Percentiles rank a stretch among this genome's conserved stretches.
Conservation (phyloP, 2,329 filamentous ascomycete species). For the Cytospora paraplurivora region DNA sequence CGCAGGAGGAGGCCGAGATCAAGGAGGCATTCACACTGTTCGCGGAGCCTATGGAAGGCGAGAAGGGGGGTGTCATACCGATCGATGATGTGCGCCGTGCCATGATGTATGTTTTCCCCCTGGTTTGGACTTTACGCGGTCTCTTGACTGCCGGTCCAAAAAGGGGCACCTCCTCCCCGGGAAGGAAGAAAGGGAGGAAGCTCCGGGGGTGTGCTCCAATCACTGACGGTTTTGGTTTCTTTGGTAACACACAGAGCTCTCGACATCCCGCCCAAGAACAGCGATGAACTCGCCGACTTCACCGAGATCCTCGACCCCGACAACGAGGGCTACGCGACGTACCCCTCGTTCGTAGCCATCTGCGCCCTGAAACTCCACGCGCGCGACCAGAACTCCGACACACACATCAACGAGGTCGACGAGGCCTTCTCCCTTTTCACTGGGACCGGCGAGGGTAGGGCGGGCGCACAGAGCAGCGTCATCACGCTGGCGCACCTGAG, state of each 20-base stretch:
- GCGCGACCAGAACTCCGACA: constrained; percentile 53
- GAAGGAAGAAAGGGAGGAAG: too few relatives aligned
- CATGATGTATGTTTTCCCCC: constrained; percentile 62
- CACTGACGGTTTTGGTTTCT: neutral
- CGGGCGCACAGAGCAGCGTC: constrained; percentile 38
- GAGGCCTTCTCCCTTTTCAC: constrained; percentile 84
- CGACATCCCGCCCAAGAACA: constrained; percentile 66
- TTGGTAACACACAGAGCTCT: constrained; percentile 65
- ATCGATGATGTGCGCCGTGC: constrained; percentile 70
- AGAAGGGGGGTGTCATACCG: constrained; percentile 72
- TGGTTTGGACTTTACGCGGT: neutral
- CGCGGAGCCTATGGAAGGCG: constrained; percentile 67
- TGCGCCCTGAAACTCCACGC: constrained; percentile 82
- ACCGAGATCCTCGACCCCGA: constrained; percentile 82
- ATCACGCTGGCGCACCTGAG: constrained; percentile 81
- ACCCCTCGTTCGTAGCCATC: constrained; percentile 81
- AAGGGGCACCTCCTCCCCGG: neutral
- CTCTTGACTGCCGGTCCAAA: neutral
- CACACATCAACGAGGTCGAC: constrained; percentile 68
- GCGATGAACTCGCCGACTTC: constrained; percentile 73
- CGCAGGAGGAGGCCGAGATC: constrained; percentile 85
- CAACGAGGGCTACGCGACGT: constrained; percentile 73
- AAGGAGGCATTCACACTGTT: constrained; percentile 88
- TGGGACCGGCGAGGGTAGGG: constrained; percentile 44
- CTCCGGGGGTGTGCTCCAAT: too few relatives aligned